A percentile compares a stretch with the other conserved stretches of the same genome.
Evolutionary conservation across 2,329 filamentous ascomycete species (phyloP).

Genomic region (Gliomastix tumulicola): DNA sequence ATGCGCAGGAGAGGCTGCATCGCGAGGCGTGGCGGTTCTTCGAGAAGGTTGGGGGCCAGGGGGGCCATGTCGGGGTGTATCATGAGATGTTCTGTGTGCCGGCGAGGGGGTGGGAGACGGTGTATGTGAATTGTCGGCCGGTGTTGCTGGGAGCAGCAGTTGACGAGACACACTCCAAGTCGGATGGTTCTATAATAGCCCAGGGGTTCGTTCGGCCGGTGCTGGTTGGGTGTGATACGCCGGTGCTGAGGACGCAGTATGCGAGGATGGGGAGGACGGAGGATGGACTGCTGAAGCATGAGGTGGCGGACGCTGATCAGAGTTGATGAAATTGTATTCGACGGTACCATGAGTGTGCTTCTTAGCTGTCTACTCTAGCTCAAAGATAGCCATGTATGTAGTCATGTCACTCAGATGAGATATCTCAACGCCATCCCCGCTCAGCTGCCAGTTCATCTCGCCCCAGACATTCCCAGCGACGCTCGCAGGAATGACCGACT

Average conservation of each 20-base stretch:
- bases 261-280: constrained; percentile 19
- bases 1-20: constrained; percentile 42
- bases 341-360: no score
- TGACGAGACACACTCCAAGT: no score
- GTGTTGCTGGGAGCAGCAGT: constrained; percentile 20
- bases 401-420: constrained; percentile 10
- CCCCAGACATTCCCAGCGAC: constrained; percentile 10
- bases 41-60: constrained; percentile 29
- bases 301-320: no score
- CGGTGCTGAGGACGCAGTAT: constrained; percentile 24
- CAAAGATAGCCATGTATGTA: constrained; percentile 13
- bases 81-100: constrained; percentile 46
- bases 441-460: constrained; percentile 9
- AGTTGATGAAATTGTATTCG: not conserved
- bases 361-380: no score
- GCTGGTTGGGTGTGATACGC: constrained; percentile 21
- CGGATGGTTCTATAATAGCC: not conserved
- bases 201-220: constrained; percentile 3
- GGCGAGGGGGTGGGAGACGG: constrained; percentile 38
- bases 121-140: constrained; percentile 39
- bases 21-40: constrained; percentile 44
- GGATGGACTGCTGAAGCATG: constrained; percentile 10
- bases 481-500: constrained; percentile 3
- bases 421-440: constrained; percentile 4
- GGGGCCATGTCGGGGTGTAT: constrained; percentile 38